Percentiles rank a stretch among this genome's conserved stretches.
These are phyloP conservation scores for Saccharomyces pastorianus DNA, from an alignment of 1,139 yeast genomes.

Conservation along the genomic window DNA sequence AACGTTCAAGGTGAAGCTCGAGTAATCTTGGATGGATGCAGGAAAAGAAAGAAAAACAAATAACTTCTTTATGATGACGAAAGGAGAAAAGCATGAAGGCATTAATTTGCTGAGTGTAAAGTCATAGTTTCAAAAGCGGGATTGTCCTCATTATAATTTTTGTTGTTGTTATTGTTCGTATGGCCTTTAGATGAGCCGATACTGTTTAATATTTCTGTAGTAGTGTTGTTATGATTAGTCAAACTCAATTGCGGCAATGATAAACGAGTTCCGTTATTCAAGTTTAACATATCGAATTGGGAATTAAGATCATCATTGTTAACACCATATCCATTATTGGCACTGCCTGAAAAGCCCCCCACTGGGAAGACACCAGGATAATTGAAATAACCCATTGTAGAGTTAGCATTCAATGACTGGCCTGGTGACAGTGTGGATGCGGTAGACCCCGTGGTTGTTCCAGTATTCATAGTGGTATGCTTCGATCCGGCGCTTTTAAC, in stretches of 20 bases:
- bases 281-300: conserved; percentile 25
- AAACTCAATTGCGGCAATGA: conserved; percentile 28
- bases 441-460: conserved; percentile 1
- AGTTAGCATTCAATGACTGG: conserved; percentile 2
- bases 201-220: neutral
- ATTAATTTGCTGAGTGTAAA: neutral
- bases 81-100: neutral
- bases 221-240: conserved; percentile 16
- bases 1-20: no score
- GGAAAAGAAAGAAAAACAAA: neutral
- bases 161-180: conserved; percentile 1
- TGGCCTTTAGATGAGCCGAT: neutral
- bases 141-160: conserved; percentile 3
- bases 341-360: conserved; percentile 10
- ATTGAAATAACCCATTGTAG: conserved; percentile 18
- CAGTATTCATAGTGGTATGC: conserved; percentile 5
- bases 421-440: conserved; percentile 2
- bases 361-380: conserved; percentile 29
- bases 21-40: neutral
- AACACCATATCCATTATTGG: conserved; percentile 10
- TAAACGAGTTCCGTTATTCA: conserved; percentile 27
- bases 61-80: neutral
- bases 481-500: conserved; percentile 27
- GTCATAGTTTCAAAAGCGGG: neutral
- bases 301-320: conserved; percentile 23